Base-by-base conservation (phyloP, 73 alveolate species). In the Paramecium primaurelia region DNA sequence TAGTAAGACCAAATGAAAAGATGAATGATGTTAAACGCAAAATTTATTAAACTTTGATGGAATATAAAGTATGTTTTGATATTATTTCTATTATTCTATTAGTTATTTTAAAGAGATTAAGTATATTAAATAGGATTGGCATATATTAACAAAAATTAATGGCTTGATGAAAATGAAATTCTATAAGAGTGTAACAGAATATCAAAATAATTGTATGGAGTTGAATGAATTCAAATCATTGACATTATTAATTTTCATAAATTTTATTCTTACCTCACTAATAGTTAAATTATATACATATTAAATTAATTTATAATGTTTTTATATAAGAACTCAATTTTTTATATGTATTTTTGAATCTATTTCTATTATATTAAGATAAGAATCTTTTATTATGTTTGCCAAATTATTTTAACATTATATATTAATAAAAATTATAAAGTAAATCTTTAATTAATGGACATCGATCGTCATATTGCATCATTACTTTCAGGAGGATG, bases 401-500 rank as follows among this genome's bases (percentile, higher is more conserved):
- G 6, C 8, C 1, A 14, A 40, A 40, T 40, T 40, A 40, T 40
- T 40, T 40, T 8, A 7, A 40, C 16, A 40, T 40, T 40, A 0
- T 40, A 40, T 7, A 40, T 64, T 64, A 64, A 32, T 64, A 64
- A 32, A 64, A 28, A 64, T 64, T 12, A 54, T 54, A 64, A 64
- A 64, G 84, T 28, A 64, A 64, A 64, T 64, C 84, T 64, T 64
- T 64, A 64, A 64, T 64, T 64, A 34, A 80, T 80, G 91, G 91
- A 80, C 49, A 80, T 80, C 73, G 91, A 80, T 49, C 37, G 91
- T 22, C 91, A 80, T 14, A 80, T 80, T 7, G 36, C 71, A 80
- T 45, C 91, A 45, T 36, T 80, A 11, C 42, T 80, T 26, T 45
- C 47, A 26, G 91, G 91, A 80, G 95, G 94, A 59, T 89, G 98